Evolutionary conservation across 2,329 filamentous ascomycete species (phyloP).

Genomic region (Fusarium verticillioides): DNA sequence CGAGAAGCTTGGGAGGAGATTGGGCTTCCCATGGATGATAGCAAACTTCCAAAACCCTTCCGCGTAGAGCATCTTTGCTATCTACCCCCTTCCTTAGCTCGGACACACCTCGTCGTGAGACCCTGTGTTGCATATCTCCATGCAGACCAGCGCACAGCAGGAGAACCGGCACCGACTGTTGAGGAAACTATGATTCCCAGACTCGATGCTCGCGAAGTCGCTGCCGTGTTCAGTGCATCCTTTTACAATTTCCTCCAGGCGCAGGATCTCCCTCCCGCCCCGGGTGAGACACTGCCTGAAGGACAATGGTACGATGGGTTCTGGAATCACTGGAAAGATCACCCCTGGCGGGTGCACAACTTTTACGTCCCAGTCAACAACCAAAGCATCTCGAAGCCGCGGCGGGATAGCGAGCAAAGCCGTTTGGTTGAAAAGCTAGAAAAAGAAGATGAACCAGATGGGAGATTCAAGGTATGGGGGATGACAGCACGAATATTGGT

Average conservation of each 20-base stretch:
- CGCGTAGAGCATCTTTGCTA: conserved; percentile 87
- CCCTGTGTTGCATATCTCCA: conserved; percentile 84
- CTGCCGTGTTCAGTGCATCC: conserved; percentile 90
- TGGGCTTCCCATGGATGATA: conserved; percentile 79
- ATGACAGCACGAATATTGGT: conserved; percentile 94
- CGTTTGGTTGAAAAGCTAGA: conserved; percentile 57
- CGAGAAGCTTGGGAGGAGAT: conserved; percentile 95
- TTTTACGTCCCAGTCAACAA: conserved; percentile 87
- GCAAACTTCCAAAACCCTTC: conserved; percentile 79
- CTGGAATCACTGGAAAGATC: conserved; percentile 84
- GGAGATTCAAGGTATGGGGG: conserved; percentile 87
- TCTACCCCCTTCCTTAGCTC: conserved; percentile 79
- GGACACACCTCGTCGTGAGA: conserved; percentile 77
- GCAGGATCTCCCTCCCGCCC: conserved; percentile 63
- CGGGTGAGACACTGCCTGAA: conserved; percentile 54
- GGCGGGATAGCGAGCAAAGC: conserved; percentile 54
- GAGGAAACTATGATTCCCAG: conserved; percentile 81
- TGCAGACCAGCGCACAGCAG: conserved; percentile 59
- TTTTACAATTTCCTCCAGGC: conserved; percentile 82
- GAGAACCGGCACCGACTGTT: conserved; percentile 56
- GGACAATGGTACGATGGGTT: conserved; percentile 85
- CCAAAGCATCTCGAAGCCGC: conserved; percentile 73
- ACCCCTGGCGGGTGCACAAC: conserved; percentile 87
- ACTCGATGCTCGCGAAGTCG: conserved; percentile 90
- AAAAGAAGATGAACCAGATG: conserved; percentile 58